A percentile compares a stretch with the other conserved stretches of the same genome.
phyloP scores from a whole-genome alignment of 768 basidiomycete species.

The Boletus reticuloceps region DNA sequence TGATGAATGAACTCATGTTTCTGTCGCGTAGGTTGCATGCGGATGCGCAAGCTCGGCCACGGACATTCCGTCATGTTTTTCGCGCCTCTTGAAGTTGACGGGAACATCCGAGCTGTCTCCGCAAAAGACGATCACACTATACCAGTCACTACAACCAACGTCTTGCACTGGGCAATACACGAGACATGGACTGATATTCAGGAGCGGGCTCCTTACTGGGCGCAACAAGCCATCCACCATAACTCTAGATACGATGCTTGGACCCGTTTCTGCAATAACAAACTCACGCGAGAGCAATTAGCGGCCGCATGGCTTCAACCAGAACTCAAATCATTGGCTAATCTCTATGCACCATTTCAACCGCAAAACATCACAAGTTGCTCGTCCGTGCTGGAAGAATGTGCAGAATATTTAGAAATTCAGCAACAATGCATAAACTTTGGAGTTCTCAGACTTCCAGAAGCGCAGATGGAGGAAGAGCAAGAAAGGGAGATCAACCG shows the following conservation, averaged over 20 bases:
- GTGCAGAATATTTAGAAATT: background rate
- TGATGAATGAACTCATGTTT: too few species aligned
- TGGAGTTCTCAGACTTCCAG: background rate
- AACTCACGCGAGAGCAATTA: background rate
- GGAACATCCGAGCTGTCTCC: constrained; percentile 24
- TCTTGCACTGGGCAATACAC: constrained; percentile 14
- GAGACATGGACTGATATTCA: constrained; percentile 18
- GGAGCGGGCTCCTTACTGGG: background rate
- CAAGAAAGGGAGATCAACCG: constrained; percentile 45
- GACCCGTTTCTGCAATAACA: background rate
- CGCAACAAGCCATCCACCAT: background rate
- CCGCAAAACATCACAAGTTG: background rate
- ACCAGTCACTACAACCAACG: background rate
- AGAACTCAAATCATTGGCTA: too few species aligned
- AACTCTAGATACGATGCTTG: background rate
- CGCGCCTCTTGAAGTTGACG: constrained; percentile 40
- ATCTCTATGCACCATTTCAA: too few species aligned
- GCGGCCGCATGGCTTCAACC: too few species aligned
- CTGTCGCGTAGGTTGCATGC: too few species aligned
- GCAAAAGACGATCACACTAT: background rate
- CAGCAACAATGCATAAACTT: background rate
- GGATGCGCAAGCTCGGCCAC: constrained; percentile 33
- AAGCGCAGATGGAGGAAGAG: constrained; percentile 31
- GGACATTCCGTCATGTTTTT: constrained; percentile 46
- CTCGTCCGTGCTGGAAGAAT: background rate